Evolutionary conservation across 306 rosid species (phyloP).

Genomic region (Acacia melanoxylon): DNA sequence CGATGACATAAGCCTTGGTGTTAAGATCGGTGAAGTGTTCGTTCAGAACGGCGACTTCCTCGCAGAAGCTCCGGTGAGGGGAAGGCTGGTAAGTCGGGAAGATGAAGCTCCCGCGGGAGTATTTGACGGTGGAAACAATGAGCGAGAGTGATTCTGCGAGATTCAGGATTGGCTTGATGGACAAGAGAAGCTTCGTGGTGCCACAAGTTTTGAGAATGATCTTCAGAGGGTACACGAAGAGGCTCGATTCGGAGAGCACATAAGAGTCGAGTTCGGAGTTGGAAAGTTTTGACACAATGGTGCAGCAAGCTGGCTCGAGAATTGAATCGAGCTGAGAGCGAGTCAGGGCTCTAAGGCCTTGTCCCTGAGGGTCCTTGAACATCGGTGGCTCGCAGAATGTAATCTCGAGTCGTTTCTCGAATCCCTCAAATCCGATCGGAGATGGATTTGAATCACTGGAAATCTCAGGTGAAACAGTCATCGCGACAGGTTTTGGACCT

Average conservation of each 20-base stretch:
- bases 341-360: slow-evolving; percentile 53
- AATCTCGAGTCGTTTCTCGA: slow-evolving; percentile 63
- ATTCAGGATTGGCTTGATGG: slow-evolving; percentile 43
- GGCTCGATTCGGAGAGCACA: slow-evolving; percentile 71
- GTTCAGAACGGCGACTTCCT: slow-evolving; percentile 48
- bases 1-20: slow-evolving; percentile 47
- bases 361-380: slow-evolving; percentile 42
- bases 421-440: slow-evolving; percentile 66
- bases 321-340: slow-evolving; percentile 49
- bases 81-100: slow-evolving; percentile 57
- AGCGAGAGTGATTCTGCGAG: slow-evolving; percentile 47
- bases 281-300: slow-evolving; percentile 52
- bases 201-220: slow-evolving; percentile 67
- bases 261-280: slow-evolving; percentile 59
- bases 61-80: slow-evolving; percentile 56
- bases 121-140: slow-evolving; percentile 41
- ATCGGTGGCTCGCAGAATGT: slow-evolving; percentile 38
- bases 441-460: slow-evolving; percentile 21
- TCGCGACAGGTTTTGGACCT: not conserved
- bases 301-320: slow-evolving; percentile 60
- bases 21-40: slow-evolving; percentile 38
- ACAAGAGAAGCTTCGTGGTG: slow-evolving; percentile 54
- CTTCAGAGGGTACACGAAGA: slow-evolving; percentile 47
- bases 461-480: slow-evolving; percentile 17
- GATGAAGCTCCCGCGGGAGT: slow-evolving; percentile 60